These are phyloP conservation scores for Talaromyces sp. DNA, from an alignment of 2,329 filamentous ascomycete genomes.

Conservation along the genomic window DNA sequence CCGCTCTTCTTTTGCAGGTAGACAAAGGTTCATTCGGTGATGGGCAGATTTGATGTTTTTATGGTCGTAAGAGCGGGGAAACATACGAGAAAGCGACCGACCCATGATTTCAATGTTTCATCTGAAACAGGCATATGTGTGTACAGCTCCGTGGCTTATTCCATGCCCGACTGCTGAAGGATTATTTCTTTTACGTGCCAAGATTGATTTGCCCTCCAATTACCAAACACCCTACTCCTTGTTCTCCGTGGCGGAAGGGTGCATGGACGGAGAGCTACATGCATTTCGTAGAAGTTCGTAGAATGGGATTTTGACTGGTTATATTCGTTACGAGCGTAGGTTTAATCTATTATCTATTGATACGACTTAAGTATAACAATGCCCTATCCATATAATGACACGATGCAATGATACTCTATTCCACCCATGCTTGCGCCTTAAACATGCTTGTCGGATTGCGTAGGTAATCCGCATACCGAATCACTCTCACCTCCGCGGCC, in stretches of 20 bases:
- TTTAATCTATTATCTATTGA: not conserved
- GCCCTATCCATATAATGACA: not conserved
- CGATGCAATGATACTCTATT: not conserved
- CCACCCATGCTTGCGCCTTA: constrained; percentile 48
- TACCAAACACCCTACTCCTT: constrained; percentile 48
- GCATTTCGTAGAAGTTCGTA: constrained; percentile 12
- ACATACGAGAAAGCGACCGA: not conserved
- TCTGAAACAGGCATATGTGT: constrained; percentile 60
- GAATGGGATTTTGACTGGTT: not conserved
- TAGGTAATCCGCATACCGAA: constrained; percentile 69
- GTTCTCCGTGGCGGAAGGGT: constrained; percentile 40
- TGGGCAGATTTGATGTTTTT: not conserved
- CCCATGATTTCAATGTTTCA: not conserved
- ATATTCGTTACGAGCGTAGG: not conserved
- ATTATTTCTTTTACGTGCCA: constrained; percentile 59
- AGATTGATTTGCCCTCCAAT: constrained; percentile 51
- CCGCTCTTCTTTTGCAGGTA: constrained; percentile 11
- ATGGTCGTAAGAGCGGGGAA: not conserved
- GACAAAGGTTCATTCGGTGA: not conserved
- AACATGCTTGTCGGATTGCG: constrained; percentile 64
- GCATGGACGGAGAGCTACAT: constrained; percentile 49
- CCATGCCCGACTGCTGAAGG: constrained; percentile 66
- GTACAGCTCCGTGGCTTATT: constrained; percentile 62
- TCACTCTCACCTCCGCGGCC: constrained; percentile 82
- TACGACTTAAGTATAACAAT: not conserved